Base-by-base conservation (phyloP, 352 stramenopile species). In the Globisporangium nunn region DNA sequence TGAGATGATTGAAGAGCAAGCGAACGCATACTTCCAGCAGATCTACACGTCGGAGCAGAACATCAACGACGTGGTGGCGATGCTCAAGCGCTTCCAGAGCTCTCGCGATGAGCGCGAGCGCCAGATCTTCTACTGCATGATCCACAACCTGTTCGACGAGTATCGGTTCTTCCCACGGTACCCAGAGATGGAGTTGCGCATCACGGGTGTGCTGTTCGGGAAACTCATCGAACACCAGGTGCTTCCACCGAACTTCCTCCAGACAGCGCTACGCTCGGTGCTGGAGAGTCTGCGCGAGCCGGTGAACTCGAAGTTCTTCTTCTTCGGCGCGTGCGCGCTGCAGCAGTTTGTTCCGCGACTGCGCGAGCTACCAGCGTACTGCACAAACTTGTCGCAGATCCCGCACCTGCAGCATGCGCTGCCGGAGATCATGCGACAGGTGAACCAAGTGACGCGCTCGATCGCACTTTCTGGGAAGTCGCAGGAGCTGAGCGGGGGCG, bases 81-180 rank as follows among this genome's bases (percentile, higher is more conserved):
- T 98, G 93, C 81, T 99, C 37, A 98, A 98, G 71, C 85, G 87
- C n/a, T 99, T 99, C 81, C 97, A 99, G 77, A 85, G 79, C 28
- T 98, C 93, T 14, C 88, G 88, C 8, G 96, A 98, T 59, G 83
- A 90, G 35, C 88, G 93, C 49, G 96, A 99, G 64, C 96, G 98
- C 53, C 96, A 99, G 70, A 98, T 99, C 63, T 99, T 99, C 71
- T 97, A 97, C 46, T 99, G 95, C 67, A 99, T 99, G 96, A 98
- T 99, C 61, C 96, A 99, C 75, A 99, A 99, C 68, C 74, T 99
- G 2, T 99, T 99, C 70, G 96, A 99, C 64, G 97, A 99, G 73
- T 99, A 99, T 71, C 85, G 96, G 52, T 99, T 99, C 77, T 99
- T 99, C 67, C 95, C 96, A 41, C 97, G 97, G 60, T 99, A 99